Percentiles rank a stretch among this genome's conserved stretches.
phyloP scores from a whole-genome alignment of 1,284 basidiomycete species.

The Puccinia horiana region DNA sequence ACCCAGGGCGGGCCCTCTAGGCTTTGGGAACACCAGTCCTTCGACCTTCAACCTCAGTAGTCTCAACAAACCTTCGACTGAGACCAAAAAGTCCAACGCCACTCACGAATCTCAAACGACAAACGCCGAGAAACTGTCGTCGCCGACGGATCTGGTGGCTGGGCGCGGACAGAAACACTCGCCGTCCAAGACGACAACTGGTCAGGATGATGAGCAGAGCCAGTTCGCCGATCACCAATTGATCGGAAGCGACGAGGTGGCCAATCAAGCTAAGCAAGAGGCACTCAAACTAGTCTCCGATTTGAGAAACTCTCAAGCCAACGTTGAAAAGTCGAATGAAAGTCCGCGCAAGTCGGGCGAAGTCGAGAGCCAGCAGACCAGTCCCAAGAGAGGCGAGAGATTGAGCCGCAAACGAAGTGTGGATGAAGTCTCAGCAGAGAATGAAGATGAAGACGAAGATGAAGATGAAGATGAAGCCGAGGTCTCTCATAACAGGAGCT shows the following conservation, averaged over 20 bases:
- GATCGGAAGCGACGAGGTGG: constrained; percentile 34
- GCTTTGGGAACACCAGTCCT: constrained; percentile 41
- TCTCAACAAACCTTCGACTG: not conserved
- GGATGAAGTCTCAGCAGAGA: not conserved
- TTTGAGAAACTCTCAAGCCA: not conserved
- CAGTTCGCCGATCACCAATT: not conserved
- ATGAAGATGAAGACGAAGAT: not conserved
- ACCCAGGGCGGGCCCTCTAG: constrained; percentile 1
- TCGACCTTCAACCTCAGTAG: constrained; percentile 22
- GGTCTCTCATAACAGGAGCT: not conserved
- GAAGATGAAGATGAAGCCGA: not conserved
- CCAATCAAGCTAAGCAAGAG: constrained; percentile 19
- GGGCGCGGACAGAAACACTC: not conserved
- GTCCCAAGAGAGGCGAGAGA: not conserved
- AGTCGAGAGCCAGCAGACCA: not conserved
- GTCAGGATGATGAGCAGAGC: not conserved
- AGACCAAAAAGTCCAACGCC: not conserved
- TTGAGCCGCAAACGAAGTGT: constrained; percentile 1
- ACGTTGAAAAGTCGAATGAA: not conserved
- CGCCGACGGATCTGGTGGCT: not conserved
- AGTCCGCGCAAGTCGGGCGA: not conserved
- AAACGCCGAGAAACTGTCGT: not conserved
- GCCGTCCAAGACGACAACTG: not conserved
- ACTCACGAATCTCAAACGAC: not conserved
- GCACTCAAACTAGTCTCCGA: constrained; percentile 30